A percentile compares a stretch with the other conserved stretches of the same genome.
Conservation (phyloP, 2,329 filamentous ascomycete species). For the Colletotrichum sp. region DNA sequence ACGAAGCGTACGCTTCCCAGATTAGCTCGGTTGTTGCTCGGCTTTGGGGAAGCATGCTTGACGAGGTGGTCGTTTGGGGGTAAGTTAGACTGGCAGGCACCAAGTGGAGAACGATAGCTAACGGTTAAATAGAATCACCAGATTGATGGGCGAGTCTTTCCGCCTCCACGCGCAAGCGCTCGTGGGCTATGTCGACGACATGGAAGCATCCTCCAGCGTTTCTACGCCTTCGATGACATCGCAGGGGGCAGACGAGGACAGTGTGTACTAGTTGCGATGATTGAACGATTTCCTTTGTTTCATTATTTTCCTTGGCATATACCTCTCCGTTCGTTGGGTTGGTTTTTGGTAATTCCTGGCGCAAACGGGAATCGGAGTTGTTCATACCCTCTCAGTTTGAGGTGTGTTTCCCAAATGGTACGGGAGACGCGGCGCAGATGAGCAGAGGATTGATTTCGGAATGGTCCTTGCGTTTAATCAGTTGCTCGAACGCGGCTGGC, state of each 20-base stretch:
- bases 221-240: constrained; percentile 76
- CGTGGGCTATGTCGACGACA: constrained; percentile 90
- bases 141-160: constrained; percentile 98
- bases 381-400: constrained; percentile 13
- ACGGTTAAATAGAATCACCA: constrained; percentile 72
- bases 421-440: constrained; percentile 13
- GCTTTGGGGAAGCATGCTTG: constrained; percentile 97
- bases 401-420: constrained; percentile 4
- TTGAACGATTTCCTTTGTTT: constrained; percentile 56
- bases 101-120: constrained; percentile 3
- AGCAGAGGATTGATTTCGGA: background rate
- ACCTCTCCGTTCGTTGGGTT: constrained; percentile 37
- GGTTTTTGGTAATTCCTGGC: constrained; percentile 24
- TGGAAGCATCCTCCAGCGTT: constrained; percentile 71
- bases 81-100: constrained; percentile 60
- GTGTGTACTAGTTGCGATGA: constrained; percentile 68
- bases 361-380: constrained; percentile 12
- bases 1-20: constrained; percentile 80
- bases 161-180: constrained; percentile 95
- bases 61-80: constrained; percentile 99
- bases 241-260: constrained; percentile 73
- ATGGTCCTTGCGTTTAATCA: background rate
- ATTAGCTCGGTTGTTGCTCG: constrained; percentile 94
- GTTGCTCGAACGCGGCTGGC: background rate
- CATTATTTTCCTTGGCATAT: constrained; percentile 50